Percentiles rank a stretch among this genome's conserved stretches.
Evolutionary conservation across 2,329 filamentous ascomycete species (phyloP).

Genomic region (Aspergillus ustus): DNA sequence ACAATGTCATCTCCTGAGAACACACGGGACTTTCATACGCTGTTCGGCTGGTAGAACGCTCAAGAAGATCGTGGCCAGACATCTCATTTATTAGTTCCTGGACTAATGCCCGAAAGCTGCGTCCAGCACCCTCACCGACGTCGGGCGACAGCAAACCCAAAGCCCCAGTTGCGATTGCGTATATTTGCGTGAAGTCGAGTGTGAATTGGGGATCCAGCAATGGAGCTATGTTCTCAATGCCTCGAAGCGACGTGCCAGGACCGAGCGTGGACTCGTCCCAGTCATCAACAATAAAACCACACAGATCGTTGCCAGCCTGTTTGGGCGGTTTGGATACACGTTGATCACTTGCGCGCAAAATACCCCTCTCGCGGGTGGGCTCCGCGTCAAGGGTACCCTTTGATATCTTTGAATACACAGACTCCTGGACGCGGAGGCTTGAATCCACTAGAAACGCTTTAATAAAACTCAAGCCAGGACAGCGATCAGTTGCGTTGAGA

Average conservation of each 20-base stretch:
- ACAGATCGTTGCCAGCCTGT: constrained; percentile 18
- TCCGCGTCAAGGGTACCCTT: constrained; percentile 19
- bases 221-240: constrained; percentile 17
- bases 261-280: constrained; percentile 35
- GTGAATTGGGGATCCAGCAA: constrained; percentile 33
- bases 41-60: constrained; percentile 29
- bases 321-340: constrained; percentile 18
- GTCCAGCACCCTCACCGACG: constrained; percentile 3
- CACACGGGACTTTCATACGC: constrained; percentile 33
- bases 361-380: constrained; percentile 20
- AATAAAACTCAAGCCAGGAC: constrained; percentile 32
- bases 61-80: constrained; percentile 2
- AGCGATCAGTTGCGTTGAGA: constrained; percentile 23
- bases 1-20: neutral
- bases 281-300: constrained; percentile 46
- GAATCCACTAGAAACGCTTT: constrained; percentile 44
- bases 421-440: constrained; percentile 40
- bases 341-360: constrained; percentile 31
- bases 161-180: constrained; percentile 30
- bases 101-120: constrained; percentile 31
- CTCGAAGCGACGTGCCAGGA: constrained; percentile 7
- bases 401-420: constrained; percentile 32
- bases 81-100: constrained; percentile 24
- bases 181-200: constrained; percentile 34
- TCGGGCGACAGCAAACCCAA: constrained; percentile 11